These are phyloP conservation scores for Trichoderma parareesei DNA, from an alignment of 495 filamentous ascomycete genomes.

Conservation along the genomic window DNA sequence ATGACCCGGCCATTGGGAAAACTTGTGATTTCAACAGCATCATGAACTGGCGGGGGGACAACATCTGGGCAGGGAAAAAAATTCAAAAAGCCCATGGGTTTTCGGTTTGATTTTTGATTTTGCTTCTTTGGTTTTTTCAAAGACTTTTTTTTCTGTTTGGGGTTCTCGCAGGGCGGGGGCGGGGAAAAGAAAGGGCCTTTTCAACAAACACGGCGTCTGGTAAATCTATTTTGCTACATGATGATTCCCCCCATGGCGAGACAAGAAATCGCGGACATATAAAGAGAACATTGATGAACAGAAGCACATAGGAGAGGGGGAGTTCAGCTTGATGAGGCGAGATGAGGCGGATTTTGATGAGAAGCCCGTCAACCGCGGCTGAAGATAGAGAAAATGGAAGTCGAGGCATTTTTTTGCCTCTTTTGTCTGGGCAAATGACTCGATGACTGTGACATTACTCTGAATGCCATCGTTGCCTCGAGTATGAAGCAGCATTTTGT, in stretches of 20 bases:
- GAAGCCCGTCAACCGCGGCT: conserved; percentile 12
- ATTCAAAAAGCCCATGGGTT: conserved; percentile 2
- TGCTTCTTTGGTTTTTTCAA: neutral
- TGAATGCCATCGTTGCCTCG: too few relatives aligned
- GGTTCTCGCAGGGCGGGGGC: conserved; percentile 3
- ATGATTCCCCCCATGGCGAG: conserved; percentile 12
- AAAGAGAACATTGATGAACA: neutral
- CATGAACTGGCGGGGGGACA: conserved; percentile 5
- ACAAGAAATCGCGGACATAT: neutral
- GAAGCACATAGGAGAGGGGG: neutral
- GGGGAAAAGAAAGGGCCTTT: conserved; percentile 10
- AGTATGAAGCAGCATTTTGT: neutral
- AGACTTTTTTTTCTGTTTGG: neutral
- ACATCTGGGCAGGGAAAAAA: neutral
- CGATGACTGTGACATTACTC: neutral
- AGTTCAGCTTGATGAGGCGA: neutral
- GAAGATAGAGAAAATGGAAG: neutral
- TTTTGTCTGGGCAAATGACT: neutral
- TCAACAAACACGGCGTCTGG: conserved; percentile 13
- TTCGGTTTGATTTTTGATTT: neutral
- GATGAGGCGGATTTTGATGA: neutral
- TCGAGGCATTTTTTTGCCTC: neutral
- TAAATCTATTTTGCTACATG: conserved; percentile 4
- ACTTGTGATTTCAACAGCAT: conserved; percentile 15
- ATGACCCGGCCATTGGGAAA: conserved; percentile 1